phyloP scores from a whole-genome alignment of 2,329 filamentous ascomycete species.

The Botrytis galanthina region DNA sequence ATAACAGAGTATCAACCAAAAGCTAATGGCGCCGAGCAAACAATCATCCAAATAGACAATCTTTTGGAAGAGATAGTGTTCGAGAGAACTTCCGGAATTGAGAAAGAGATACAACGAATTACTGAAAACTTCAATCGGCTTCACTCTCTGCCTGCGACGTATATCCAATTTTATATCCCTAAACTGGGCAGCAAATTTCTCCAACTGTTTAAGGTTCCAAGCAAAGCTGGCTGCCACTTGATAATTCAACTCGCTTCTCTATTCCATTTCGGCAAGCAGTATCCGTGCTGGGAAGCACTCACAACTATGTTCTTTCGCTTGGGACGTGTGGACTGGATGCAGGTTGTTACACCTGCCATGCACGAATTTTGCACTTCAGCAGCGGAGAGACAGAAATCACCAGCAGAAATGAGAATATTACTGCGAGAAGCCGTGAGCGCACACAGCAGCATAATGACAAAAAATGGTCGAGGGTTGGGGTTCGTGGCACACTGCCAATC shows the following conservation, averaged over 20 bases:
- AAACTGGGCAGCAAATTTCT: not conserved
- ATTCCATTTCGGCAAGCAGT: conserved; percentile 28
- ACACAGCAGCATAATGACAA: not conserved
- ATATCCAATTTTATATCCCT: not conserved
- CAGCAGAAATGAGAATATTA: not conserved
- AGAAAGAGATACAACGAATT: not conserved
- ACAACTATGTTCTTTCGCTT: conserved; percentile 30
- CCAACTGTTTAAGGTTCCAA: not conserved
- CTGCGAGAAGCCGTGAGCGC: not conserved
- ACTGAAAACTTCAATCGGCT: not conserved
- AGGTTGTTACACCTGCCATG: conserved; percentile 26
- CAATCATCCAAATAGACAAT: not conserved
- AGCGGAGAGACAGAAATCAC: not conserved
- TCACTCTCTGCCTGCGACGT: not conserved
- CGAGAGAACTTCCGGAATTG: not conserved
- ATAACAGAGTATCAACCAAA: not conserved
- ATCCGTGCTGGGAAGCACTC: conserved; percentile 29
- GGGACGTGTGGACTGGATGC: conserved; percentile 30
- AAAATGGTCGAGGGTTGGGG: not conserved
- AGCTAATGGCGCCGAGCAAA: not conserved
- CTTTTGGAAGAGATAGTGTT: not conserved
- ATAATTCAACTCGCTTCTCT: conserved; percentile 27
- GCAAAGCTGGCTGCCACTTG: not conserved
- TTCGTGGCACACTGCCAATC: not conserved
- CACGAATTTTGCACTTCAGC: not conserved